Evolutionary conservation across 495 filamentous ascomycete genomes (phyloP).

Genomic region (Bacidia gigantensis): DNA sequence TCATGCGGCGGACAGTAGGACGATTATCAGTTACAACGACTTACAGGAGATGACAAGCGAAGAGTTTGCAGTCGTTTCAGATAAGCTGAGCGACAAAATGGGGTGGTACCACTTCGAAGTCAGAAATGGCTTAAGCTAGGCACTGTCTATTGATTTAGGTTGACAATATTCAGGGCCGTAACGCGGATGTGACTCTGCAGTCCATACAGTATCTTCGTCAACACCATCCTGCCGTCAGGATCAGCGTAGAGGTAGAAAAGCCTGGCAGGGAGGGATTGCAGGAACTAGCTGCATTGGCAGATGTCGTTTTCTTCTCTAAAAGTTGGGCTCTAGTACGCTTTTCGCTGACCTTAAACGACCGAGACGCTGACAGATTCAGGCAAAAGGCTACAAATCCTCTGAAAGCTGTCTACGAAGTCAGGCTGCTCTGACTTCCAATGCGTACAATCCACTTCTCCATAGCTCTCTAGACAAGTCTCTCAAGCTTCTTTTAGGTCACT

Average conservation of each 20-base stretch:
- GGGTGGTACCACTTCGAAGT: slow-evolving; percentile 70
- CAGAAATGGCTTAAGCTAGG: slow-evolving; percentile 13
- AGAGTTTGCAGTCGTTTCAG: slow-evolving; percentile 35
- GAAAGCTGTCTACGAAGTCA: slow-evolving; percentile 38
- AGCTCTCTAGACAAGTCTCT: background rate
- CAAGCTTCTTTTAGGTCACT: slow-evolving; percentile 31
- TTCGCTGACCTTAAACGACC: slow-evolving; percentile 8
- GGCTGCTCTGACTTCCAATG: slow-evolving; percentile 26
- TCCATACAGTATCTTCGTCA: slow-evolving; percentile 46
- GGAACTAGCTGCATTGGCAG: slow-evolving; percentile 46
- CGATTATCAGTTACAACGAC: slow-evolving; percentile 56
- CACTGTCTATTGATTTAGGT: background rate
- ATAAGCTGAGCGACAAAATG: slow-evolving; percentile 19
- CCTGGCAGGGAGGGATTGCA: slow-evolving; percentile 45
- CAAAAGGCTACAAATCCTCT: slow-evolving; percentile 33
- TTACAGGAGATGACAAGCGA: slow-evolving; percentile 48
- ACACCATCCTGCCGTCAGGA: slow-evolving; percentile 28
- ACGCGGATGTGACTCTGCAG: slow-evolving; percentile 44
- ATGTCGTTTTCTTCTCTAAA: slow-evolving; percentile 58
- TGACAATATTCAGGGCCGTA: slow-evolving; percentile 40
- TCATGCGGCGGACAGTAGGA: slow-evolving; percentile 42
- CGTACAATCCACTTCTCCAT: slow-evolving; percentile 22
- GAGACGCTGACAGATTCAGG: slow-evolving; percentile 21
- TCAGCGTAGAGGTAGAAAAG: slow-evolving; percentile 63
- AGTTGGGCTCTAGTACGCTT: slow-evolving; percentile 51